Evolutionary conservation across 179 eudicot species (phyloP).

Genomic region (Pouteria campechiana): DNA sequence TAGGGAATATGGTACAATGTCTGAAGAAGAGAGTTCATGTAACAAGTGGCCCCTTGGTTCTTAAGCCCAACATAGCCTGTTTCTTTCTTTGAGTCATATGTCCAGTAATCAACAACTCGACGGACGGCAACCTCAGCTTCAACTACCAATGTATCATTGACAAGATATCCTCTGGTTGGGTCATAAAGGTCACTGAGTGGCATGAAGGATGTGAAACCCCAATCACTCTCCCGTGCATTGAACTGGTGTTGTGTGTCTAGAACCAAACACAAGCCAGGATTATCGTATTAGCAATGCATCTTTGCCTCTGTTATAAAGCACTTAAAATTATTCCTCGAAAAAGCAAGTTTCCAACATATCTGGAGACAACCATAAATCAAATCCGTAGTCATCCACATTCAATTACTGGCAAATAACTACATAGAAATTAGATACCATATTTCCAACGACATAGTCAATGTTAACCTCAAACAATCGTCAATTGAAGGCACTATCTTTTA

Average conservation of each 20-base stretch:
- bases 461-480: too few relatives aligned
- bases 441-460: too few relatives aligned
- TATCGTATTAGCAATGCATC: too few relatives aligned
- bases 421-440: too few relatives aligned
- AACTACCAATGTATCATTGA: constrained; percentile 50
- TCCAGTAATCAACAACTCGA: constrained; percentile 42
- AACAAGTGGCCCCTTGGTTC: constrained; percentile 93
- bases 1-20: constrained; percentile 78
- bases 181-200: constrained; percentile 70
- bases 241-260: constrained; percentile 82
- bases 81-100: constrained; percentile 80
- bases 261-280: too few relatives aligned
- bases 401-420: too few relatives aligned
- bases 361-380: too few relatives aligned
- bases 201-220: constrained; percentile 92
- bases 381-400: too few relatives aligned
- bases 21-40: constrained; percentile 78
- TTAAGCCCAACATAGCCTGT: constrained; percentile 87
- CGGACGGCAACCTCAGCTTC: constrained; percentile 87
- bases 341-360: too few relatives aligned
- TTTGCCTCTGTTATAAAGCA: too few relatives aligned
- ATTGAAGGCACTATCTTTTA: too few relatives aligned
- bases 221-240: constrained; percentile 66
- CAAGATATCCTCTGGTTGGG: constrained; percentile 54
- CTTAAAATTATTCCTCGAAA: too few relatives aligned